Conservation (phyloP, 805 yeast species). For the Zygotorulaspora florentina region DNA sequence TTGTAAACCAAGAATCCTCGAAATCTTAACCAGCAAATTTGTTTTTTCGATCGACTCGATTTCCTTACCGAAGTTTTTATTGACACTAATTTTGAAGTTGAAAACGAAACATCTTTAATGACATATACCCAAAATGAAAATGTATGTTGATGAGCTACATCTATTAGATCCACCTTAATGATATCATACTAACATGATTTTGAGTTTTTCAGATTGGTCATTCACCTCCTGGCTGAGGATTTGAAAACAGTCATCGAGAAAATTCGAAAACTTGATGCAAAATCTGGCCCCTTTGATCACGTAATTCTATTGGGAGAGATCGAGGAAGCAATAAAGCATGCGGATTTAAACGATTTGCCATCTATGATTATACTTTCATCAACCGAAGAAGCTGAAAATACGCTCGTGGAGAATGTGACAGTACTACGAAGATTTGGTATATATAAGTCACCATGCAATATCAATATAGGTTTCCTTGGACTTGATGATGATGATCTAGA, state of each 20-base stretch:
- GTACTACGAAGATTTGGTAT: constrained; percentile 37
- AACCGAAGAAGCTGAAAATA: neutral
- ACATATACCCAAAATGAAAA: constrained; percentile 12
- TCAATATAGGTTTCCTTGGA: constrained; percentile 45
- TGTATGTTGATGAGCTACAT: constrained; percentile 8
- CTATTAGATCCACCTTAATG: neutral
- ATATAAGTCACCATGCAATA: constrained; percentile 41
- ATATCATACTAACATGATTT: constrained; percentile 1
- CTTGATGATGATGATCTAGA: constrained; percentile 26
- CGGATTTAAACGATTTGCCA: constrained; percentile 19
- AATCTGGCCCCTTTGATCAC: constrained; percentile 64
- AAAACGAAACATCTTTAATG: neutral
- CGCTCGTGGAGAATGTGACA: constrained; percentile 24
- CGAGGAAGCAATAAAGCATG: constrained; percentile 2
- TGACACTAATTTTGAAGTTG: neutral
- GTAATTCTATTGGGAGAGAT: constrained; percentile 51
- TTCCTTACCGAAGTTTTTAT: too few relatives aligned
- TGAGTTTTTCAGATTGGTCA: constrained; percentile 14
- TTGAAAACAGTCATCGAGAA: constrained; percentile 38
- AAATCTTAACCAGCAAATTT: too few relatives aligned
- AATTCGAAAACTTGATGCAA: constrained; percentile 46
- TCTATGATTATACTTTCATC: constrained; percentile 11
- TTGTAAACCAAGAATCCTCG: too few relatives aligned
- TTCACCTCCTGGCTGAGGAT: constrained; percentile 17
- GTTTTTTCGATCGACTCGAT: too few relatives aligned